A percentile compares a stretch with the other conserved stretches of the same genome.
phyloP scores from a whole-genome alignment of 225 moss, liverwort and hornwort genomes.

The Marchantia polymorpha region DNA sequence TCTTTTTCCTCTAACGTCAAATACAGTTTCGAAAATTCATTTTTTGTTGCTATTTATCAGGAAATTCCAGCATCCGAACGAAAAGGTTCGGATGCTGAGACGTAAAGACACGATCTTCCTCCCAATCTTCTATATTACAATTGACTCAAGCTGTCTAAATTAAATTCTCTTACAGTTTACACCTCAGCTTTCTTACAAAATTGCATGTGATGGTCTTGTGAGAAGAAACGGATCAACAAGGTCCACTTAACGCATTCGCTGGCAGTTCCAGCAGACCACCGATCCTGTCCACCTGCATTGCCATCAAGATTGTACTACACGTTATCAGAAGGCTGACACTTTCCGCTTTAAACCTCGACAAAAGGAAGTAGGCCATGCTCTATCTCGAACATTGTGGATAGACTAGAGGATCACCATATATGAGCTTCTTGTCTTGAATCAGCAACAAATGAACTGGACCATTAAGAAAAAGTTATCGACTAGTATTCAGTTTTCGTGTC shows the following conservation, averaged over 20 bases:
- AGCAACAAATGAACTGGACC: not conserved
- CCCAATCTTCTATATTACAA: no score
- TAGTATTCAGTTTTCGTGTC: not conserved
- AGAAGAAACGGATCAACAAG: no score
- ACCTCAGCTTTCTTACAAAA: no score
- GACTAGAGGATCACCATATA: not conserved
- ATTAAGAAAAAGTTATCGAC: not conserved
- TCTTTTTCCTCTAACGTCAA: no score
- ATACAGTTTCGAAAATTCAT: no score
- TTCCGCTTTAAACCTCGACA: not conserved
- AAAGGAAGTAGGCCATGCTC: not conserved
- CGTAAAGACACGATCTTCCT: no score
- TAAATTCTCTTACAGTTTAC: no score
- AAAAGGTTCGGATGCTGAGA: no score
- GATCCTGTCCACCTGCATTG: conserved; percentile 35
- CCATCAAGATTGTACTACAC: not conserved
- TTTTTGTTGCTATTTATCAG: no score
- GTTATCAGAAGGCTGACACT: not conserved
- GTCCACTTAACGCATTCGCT: conserved; percentile 17
- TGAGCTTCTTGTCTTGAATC: not conserved
- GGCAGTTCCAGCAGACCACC: conserved; percentile 41
- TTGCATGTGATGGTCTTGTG: no score
- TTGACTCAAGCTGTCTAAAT: no score
- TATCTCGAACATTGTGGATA: not conserved
- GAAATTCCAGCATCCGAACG: no score